A percentile compares a stretch with the other conserved stretches of the same genome.
phyloP scores from a whole-genome alignment of 176 grass and related monocot genomes.

The Raddia guianensis region DNA sequence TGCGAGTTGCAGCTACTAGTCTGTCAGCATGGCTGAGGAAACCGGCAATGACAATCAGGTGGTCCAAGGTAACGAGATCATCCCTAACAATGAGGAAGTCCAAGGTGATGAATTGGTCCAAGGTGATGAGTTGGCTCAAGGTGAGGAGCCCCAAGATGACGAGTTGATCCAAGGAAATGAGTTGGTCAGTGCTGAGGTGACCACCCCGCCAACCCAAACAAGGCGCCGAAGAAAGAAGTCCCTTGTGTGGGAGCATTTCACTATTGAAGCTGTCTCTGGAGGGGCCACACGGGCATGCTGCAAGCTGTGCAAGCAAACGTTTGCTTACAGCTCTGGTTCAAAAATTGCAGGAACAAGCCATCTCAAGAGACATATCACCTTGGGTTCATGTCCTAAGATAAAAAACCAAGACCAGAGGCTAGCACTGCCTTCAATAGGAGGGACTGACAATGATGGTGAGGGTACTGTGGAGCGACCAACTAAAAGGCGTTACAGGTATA shows the following conservation, averaged over 20 bases:
- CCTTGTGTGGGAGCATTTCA: slow-evolving; percentile 71
- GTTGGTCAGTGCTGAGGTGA: slow-evolving; percentile 29
- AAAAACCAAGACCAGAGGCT: slow-evolving; percentile 45
- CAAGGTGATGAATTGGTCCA: slow-evolving; percentile 16
- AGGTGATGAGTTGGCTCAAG: slow-evolving; percentile 19
- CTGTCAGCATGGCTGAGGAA: slow-evolving; percentile 41
- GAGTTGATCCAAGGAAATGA: slow-evolving; percentile 27
- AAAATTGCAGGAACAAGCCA: slow-evolving; percentile 75
- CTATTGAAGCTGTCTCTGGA: slow-evolving; percentile 52
- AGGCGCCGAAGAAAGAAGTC: slow-evolving; percentile 62
- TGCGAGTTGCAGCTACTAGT: not conserved
- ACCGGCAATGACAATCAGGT: slow-evolving; percentile 29
- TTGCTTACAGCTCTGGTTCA: slow-evolving; percentile 63
- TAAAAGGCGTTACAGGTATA: slow-evolving; percentile 66
- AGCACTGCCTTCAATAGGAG: slow-evolving; percentile 24
- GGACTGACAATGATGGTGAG: slow-evolving; percentile 37
- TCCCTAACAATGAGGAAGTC: slow-evolving; percentile 26
- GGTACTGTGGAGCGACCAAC: slow-evolving; percentile 34
- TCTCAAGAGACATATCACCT: slow-evolving; percentile 72
- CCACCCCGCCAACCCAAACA: slow-evolving; percentile 25
- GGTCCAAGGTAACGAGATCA: slow-evolving; percentile 23
- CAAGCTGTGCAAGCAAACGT: slow-evolving; percentile 75
- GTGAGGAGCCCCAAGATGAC: slow-evolving; percentile 20
- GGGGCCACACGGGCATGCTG: slow-evolving; percentile 66
- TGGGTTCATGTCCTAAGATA: slow-evolving; percentile 65